Percentiles rank a stretch among this genome's conserved stretches.
Conservation (phyloP, 495 filamentous ascomycete genomes). For the Aspergillus nidulans region DNA sequence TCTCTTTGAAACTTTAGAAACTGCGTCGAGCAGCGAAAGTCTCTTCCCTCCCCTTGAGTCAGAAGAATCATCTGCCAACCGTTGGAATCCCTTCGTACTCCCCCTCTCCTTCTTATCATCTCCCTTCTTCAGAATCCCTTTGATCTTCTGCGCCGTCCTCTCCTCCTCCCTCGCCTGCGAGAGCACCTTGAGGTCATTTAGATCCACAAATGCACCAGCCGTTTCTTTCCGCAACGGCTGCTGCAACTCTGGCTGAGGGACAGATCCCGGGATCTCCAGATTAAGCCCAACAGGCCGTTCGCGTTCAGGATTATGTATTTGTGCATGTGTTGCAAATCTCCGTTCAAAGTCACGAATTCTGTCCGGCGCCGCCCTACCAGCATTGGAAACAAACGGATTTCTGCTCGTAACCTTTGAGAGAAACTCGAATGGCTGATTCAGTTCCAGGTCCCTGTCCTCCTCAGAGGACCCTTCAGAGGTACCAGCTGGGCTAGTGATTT, state of each 20-base stretch:
- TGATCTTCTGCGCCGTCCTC: conserved; percentile 24
- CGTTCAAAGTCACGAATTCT: neutral
- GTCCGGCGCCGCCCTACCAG: neutral
- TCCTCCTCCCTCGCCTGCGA: conserved; percentile 36
- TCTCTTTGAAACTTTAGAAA: conserved; percentile 18
- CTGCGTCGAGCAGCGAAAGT: conserved; percentile 17
- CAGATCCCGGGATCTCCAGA: conserved; percentile 40
- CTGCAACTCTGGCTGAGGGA: conserved; percentile 3
- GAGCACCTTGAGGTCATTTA: conserved; percentile 39
- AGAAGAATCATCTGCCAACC: conserved; percentile 16
- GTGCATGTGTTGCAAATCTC: neutral
- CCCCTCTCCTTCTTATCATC: conserved; percentile 6
- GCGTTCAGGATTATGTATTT: neutral
- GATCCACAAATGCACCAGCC: conserved; percentile 29
- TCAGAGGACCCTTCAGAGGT: conserved; percentile 25
- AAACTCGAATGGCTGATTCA: conserved; percentile 28
- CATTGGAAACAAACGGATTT: conserved; percentile 19
- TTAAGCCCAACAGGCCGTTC: conserved; percentile 55
- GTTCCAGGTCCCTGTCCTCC: conserved; percentile 30
- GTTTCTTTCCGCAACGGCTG: conserved; percentile 2
- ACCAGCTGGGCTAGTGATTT: conserved; percentile 31
- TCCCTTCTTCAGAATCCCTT: conserved; percentile 23
- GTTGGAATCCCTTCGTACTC: conserved; percentile 16
- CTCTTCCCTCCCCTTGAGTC: conserved; percentile 3
- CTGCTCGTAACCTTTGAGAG: conserved; percentile 26